A percentile compares a stretch with the other conserved stretches of the same genome.
Evolutionary conservation across 306 rosid species (phyloP).

Genomic region (Vicia villosa): DNA sequence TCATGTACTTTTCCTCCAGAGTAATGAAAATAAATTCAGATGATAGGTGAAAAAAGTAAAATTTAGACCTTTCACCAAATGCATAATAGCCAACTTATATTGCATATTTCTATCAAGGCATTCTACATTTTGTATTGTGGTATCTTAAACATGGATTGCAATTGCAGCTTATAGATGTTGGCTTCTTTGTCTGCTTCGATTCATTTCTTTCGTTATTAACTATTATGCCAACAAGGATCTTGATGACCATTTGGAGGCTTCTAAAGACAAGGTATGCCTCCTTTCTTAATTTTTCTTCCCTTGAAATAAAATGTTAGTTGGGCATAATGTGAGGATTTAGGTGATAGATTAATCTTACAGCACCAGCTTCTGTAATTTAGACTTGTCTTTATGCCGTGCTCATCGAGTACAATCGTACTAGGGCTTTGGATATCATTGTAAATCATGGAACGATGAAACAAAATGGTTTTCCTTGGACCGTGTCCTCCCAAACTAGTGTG

Average conservation of each 20-base stretch:
- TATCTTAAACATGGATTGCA: constrained; percentile 41
- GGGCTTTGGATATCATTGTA: constrained; percentile 5
- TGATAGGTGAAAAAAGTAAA: constrained; percentile 2
- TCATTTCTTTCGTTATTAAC: constrained; percentile 95
- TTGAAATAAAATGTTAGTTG: constrained; percentile 27
- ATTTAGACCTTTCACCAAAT: constrained; percentile 11
- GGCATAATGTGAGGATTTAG: constrained; percentile 34
- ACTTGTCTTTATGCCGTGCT: constrained; percentile 21
- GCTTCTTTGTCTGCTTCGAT: constrained; percentile 96
- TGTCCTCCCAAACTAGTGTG: constrained; percentile 18
- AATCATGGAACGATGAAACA: constrained; percentile 1
- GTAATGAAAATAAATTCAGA: constrained; percentile 11
- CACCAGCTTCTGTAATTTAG: constrained; percentile 30
- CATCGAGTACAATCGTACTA: constrained; percentile 26
- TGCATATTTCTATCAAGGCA: constrained; percentile 30
- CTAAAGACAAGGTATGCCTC: constrained; percentile 68
- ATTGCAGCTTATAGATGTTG: constrained; percentile 96
- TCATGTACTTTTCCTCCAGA: constrained; percentile 26
- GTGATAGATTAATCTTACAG: constrained; percentile 19
- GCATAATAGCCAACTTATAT: constrained; percentile 25
- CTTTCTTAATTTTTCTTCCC: constrained; percentile 31
- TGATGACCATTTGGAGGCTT: constrained; percentile 80
- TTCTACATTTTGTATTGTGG: constrained; percentile 35
- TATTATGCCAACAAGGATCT: constrained; percentile 87
- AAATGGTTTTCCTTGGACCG: constrained; percentile 27